Conservation (phyloP, 2,329 filamentous ascomycete genomes). For the Knufia petricola region DNA sequence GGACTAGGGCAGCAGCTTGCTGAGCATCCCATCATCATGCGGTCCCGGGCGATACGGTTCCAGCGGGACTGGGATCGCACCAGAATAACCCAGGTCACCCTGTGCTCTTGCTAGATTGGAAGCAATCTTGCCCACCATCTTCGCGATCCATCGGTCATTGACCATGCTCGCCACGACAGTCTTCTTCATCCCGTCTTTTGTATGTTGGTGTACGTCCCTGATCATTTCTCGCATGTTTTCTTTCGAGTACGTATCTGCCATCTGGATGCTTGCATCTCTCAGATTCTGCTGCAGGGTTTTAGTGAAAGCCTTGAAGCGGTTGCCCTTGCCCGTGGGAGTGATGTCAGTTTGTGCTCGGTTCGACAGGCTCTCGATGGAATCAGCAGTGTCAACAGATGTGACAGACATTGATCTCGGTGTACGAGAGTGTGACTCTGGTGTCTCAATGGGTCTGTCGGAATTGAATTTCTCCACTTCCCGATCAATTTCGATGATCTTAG, state of each 20-base stretch:
- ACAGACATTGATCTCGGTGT: background rate
- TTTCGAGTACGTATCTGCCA: conserved; percentile 15
- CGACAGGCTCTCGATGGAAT: background rate
- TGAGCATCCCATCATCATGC: conserved; percentile 4
- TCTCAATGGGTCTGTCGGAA: conserved; percentile 9
- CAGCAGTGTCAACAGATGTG: background rate
- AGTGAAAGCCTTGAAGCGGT: conserved; percentile 9
- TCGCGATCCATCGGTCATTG: conserved; percentile 48
- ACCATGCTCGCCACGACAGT: conserved; percentile 37
- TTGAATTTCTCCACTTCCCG: conserved; percentile 30
- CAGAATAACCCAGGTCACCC: conserved; percentile 44
- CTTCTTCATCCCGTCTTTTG: conserved; percentile 40
- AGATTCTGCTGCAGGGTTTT: conserved; percentile 4
- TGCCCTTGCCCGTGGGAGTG: background rate
- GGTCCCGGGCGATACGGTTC: conserved; percentile 24
- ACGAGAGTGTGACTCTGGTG: background rate
- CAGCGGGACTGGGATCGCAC: conserved; percentile 37
- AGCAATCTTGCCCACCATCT: conserved; percentile 43
- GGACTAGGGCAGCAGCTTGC: conserved; percentile 5
- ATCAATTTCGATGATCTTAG: conserved; percentile 47
- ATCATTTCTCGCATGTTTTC: conserved; percentile 25
- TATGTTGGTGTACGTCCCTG: conserved; percentile 25
- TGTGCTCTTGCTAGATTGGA: conserved; percentile 40
- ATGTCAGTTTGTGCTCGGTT: background rate
- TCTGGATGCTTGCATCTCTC: background rate